Evolutionary conservation across 257 asterid species (phyloP), one percentile per base, ranked within the genome.

Genomic region (Asclepias syriaca): DNA sequence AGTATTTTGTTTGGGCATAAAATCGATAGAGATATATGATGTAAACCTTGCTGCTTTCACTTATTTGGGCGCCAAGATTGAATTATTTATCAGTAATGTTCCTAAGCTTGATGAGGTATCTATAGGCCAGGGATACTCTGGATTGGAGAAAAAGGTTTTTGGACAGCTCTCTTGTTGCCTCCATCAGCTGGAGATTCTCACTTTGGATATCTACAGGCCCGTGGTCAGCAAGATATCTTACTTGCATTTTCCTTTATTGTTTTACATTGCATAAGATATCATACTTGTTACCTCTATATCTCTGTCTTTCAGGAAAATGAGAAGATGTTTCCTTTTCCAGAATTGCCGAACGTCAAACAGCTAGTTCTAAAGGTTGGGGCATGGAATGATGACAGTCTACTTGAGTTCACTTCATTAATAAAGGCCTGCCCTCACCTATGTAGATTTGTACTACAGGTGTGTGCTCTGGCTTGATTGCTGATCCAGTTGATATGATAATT

Each of bases 321-420:
- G 22, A 72, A 77, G 78, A 55, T 72, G 46, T 72, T 68, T 27
- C 67, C 76, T 51, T 83, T 85, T 67, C 87, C 88, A 50, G 66
- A 78, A 73, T 74, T 85, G 72, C 88, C 88, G 4, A 83, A 83
- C 34, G 88, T 87, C 55, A 81, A 82, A 85, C 82, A 78, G 80
- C 84, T 87, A 46, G 80, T 85, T 58, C 60, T 84, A 8, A 80
- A 78, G 75, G 74, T 79, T 66, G 86, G 84, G 70, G 84, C 87
- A 19, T 77, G 84, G 86, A 46, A 74, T 34, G 90, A 85, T 53
- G 83, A 79, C 39, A 69, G 85, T 71, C 89, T 87, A 59, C 88
- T 87, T 71, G 86, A 83, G 39, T 83, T 81, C 74, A 77, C 86
- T 14, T 79, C 87, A 59, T 66, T 84, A 3, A 59, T 85, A 54